Evolutionary conservation across 73 alveolate genomes (phyloP).

Genomic region (Paramecium biaurelia): DNA sequence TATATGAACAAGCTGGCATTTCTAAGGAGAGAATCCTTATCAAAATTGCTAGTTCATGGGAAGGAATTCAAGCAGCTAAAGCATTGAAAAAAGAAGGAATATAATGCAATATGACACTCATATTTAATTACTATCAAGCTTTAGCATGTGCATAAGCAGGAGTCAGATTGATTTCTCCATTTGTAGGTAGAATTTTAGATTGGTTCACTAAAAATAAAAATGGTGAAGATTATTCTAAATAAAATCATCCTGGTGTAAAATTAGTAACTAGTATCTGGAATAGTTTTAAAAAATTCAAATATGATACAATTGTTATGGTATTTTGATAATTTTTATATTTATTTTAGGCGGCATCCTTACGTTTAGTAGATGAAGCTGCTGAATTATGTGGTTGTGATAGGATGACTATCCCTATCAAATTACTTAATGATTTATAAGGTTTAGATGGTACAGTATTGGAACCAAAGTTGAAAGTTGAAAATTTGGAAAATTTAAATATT

Average conservation of each 20-base stretch:
- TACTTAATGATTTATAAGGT: constrained; percentile 69
- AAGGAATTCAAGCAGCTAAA: constrained; percentile 81
- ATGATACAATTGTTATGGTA: constrained; percentile 80
- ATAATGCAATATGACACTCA: constrained; percentile 76
- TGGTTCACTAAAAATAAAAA: constrained; percentile 64
- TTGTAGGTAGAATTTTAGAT: constrained; percentile 83
- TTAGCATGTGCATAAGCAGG: constrained; percentile 88
- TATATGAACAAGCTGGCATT: constrained; percentile 71
- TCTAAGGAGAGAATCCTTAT: constrained; percentile 72
- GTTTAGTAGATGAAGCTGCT: constrained; percentile 65
- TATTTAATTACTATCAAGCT: constrained; percentile 72
- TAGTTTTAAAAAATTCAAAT: constrained; percentile 70
- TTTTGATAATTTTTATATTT: background rate
- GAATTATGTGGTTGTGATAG: constrained; percentile 84
- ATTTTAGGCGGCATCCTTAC: constrained; percentile 64
- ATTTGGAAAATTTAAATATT: constrained; percentile 18
- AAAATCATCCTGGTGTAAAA: constrained; percentile 80
- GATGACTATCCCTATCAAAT: constrained; percentile 77
- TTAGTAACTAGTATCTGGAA: constrained; percentile 69
- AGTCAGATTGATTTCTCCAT: constrained; percentile 80
- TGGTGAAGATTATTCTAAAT: constrained; percentile 65
- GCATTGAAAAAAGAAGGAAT: constrained; percentile 72
- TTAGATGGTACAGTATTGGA: constrained; percentile 44
- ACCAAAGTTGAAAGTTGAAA: constrained; percentile 37
- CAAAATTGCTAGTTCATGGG: constrained; percentile 87